Evolutionary conservation across 129 eudicot genomes (phyloP).

Genomic region (Pittosporum tobira): DNA sequence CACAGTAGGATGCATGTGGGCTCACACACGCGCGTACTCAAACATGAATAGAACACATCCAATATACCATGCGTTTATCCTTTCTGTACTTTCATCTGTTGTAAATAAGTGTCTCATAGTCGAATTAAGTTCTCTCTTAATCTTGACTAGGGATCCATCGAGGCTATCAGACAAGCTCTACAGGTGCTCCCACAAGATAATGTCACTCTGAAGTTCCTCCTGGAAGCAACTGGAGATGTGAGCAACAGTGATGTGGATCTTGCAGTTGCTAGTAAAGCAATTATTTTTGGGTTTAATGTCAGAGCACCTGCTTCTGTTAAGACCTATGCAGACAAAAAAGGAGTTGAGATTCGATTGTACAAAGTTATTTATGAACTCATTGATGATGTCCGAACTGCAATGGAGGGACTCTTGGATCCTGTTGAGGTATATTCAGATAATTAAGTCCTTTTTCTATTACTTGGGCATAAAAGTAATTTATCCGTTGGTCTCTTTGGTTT

Average conservation of each 20-base stretch:
- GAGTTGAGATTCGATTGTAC: conserved; percentile 74
- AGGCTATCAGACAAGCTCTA: conserved; percentile 87
- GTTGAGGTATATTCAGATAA: conserved; percentile 62
- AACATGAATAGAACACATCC: not conserved
- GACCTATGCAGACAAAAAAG: conserved; percentile 68
- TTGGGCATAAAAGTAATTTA: too few species aligned
- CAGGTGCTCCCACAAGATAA: conserved; percentile 92
- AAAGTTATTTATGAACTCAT: conserved; percentile 88
- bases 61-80: not conserved
- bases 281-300: conserved; percentile 84
- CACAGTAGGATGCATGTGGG: not conserved
- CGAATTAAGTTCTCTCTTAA: conserved; percentile 14
- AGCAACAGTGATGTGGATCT: conserved; percentile 89
- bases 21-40: not conserved
- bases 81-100: not conserved
- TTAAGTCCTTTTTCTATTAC: not conserved
- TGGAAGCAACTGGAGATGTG: conserved; percentile 91
- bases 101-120: not conserved
- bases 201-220: conserved; percentile 72
- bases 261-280: conserved; percentile 77
- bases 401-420: conserved; percentile 92
- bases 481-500: too few species aligned
- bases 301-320: conserved; percentile 74
- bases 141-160: conserved; percentile 77
- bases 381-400: conserved; percentile 83